Base-by-base conservation (phyloP, 2,329 filamentous ascomycete genomes). In the Fusarium sulawesiense region DNA sequence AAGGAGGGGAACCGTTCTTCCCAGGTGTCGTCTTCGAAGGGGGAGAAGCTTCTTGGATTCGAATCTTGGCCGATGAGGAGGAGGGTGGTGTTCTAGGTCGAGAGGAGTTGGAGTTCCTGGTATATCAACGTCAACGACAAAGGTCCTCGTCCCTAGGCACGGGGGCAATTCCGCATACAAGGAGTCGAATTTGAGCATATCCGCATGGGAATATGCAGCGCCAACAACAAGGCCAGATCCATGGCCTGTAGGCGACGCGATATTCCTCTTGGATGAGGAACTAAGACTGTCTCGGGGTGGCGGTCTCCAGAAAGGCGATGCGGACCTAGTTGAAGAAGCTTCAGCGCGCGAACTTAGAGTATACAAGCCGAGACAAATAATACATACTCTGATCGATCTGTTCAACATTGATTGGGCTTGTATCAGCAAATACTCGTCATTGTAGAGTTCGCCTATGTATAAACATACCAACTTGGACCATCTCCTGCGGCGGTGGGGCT, bases 381-480 rank as follows among this genome's bases (percentile, higher is more conserved):
- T 73, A 84, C 87, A 74, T 87, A 90, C 88, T 90, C 88, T 71
- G 88, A 87, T 29, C 88, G 85, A 73, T 90, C 88, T 91, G 72
- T 66, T 30, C 30, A 60, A 29, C 47, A 32, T 60, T 49, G 66
- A 73, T 70, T 71, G 59, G 68, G 65, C 67, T 72, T 67, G 47
- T 25, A 72, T 80, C 60, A 80, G 77, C 64, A 69, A 61, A 10
- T 23, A 56, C 30, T 48, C 48, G 27, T 25, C 59, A 69, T 55
- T 42, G 64, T 61, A 60, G 34, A 72, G 62, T 46, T 45, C 53
- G 40, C 50, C 42, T 60, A 49, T 55, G 46, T 60, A 49, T 55
- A 44, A 51, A 73, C 86, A 77, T 91, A 98, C 96, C 95, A 86
- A 99, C 94, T 92, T 99, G 95, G 75, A 98, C 93, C 96, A 99